Evolutionary conservation across 2,329 filamentous ascomycete genomes (phyloP), one percentile per base, ranked within the genome.

Genomic region (Diaporthe longicolla): DNA sequence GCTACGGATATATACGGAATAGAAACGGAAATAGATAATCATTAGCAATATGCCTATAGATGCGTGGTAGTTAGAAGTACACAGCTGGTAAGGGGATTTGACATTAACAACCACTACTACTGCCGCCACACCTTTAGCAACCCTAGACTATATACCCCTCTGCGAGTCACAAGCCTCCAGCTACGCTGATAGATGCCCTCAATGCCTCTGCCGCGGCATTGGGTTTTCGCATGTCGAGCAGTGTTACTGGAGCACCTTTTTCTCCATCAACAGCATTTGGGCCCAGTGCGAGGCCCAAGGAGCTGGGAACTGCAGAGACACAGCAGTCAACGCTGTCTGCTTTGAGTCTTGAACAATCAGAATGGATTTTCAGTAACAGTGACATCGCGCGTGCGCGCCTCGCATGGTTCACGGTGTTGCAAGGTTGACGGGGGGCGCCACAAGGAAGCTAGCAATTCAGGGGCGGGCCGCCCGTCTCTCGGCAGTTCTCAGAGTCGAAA

Each of bases 171-270:
- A 73, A 8, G 65, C 70, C 15, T 73, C 58, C 6, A 13, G 63
- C 21, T 75, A 75, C 24, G 37, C 57, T 9, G 57, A 73, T 35
- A 57, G 37, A 48, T 75, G 73, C 65, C 65, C 73, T 7, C 73
- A 73, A 50, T 75, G 70, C 50, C 73, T 75, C 17, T 70, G 59
- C 21, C 24, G 43, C 10, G 73, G 73, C 57, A 45, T 65, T 4
- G 68, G 63, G 2, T 52, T 61, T n/a, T 19, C 21, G 2, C 40
- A 35, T 45, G 65, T 61, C 29, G 70, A 66, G 19, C 29, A 75
- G 11, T 75, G 73, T 43, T 75, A 75, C 43, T 73, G 45, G 11
- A 73, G 73, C 70, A 59, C 59, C 1, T 75, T 75, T 24, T 58
- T 29, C 70, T 17, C 59, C 7, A 40, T 75, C 29, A 75, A 75